Evolutionary conservation across 2,329 filamentous ascomycete genomes (phyloP), one percentile per base, ranked within the genome.

Genomic region (Colletotrichum endophyticum): DNA sequence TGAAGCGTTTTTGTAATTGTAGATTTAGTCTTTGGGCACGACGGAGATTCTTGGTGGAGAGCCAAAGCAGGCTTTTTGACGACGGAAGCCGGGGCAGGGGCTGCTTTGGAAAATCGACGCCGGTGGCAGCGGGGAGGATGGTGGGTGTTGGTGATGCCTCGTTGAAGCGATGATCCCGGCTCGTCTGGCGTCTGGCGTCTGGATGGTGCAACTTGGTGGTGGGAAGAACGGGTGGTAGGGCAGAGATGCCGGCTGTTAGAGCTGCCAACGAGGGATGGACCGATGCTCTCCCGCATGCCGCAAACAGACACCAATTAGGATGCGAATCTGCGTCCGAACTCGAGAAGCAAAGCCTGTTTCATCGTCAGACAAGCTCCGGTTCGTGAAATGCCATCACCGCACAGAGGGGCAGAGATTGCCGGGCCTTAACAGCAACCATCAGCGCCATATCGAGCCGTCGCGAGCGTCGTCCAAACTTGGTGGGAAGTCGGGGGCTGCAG

Each of bases 151-250:
- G 64, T 25, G 70, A 76, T 73, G 57, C 16, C 27, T 49, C 57
- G 39, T 76, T 70, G 59, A 22, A 76, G 73, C 74, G 64, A 76
- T 76, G 70, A 76, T 76, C 74, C 74, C 64, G 59, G 74, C 30
- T 75, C 36, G 62, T 5, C 36, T 67, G 66, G 72, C 28, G 19
- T 39, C 25, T 66, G 39, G 39, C 39, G 39, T 49, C 39, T 34
- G 28, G 36, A 70, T 53, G 70, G 64, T 22, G 25, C 36, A 49
- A 66, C 66, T n/a, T 49, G 39, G 19, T 49, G 19, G 39, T 49
- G 9, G 19, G 19, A 49, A 49, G 39, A n/a, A 49, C 16, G 32
- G 9, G 22, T 62, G 75, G 44, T 75, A 77, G 49, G 27, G 75
- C 63, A 49, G 16, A 71, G 72, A 75, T 75, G 75, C 36, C 16